phyloP scores from a whole-genome alignment of 2,329 filamentous ascomycete genomes.

The Ascochyta rabiei region DNA sequence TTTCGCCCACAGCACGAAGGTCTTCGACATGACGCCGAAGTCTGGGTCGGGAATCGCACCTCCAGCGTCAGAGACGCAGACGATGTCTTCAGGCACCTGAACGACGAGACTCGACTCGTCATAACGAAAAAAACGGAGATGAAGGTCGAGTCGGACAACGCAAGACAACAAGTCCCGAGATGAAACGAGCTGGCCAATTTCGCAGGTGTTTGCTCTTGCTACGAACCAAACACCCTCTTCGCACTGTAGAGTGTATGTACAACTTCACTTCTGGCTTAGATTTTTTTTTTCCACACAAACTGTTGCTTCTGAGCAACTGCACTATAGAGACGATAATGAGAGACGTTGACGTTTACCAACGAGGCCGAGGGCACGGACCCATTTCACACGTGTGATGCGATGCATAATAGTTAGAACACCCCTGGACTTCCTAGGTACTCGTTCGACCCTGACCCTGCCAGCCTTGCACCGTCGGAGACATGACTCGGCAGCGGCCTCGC shows the following conservation, averaged over 20 bases:
- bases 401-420: no score
- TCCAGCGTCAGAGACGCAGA: conserved; percentile 25
- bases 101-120: conserved; percentile 28
- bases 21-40: conserved; percentile 27
- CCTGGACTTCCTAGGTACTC: no score
- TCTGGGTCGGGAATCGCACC: conserved; percentile 30
- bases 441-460: background rate
- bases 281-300: background rate
- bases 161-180: conserved; percentile 12
- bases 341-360: conserved; percentile 1
- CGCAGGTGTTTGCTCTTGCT: background rate
- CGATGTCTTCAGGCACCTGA: conserved; percentile 16
- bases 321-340: conserved; percentile 4
- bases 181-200: background rate
- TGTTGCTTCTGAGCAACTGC: background rate
- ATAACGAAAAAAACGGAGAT: conserved; percentile 42
- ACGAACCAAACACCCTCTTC: conserved; percentile 13
- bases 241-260: background rate
- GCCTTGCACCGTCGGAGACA: background rate
- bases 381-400: conserved; percentile 2
- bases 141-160: conserved; percentile 35
- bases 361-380: conserved; percentile 1
- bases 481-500: conserved; percentile 4
- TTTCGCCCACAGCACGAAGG: conserved; percentile 32
- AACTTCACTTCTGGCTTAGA: background rate